Conservation (phyloP, 495 filamentous ascomycete genomes). For the Xylaria intraflava region DNA sequence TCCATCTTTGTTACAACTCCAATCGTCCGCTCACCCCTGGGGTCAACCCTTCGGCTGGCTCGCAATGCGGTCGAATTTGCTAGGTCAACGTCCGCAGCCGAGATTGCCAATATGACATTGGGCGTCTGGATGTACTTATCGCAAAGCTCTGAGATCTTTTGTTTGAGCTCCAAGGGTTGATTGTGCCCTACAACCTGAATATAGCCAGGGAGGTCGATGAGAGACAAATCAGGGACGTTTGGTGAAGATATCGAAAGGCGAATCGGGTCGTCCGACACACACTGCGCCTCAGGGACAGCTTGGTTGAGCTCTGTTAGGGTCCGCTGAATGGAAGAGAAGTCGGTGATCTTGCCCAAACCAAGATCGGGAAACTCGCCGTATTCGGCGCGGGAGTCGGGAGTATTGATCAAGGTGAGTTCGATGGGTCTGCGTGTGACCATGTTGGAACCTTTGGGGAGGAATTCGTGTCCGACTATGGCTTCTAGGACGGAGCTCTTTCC, state of each 20-base stretch:
- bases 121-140: slow-evolving; percentile 97
- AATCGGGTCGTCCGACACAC: slow-evolving; percentile 94
- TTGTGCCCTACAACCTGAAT: slow-evolving; percentile 90
- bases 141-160: slow-evolving; percentile 92
- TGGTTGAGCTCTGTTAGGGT: slow-evolving; percentile 93
- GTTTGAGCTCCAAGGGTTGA: slow-evolving; percentile 85
- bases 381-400: slow-evolving; percentile 79
- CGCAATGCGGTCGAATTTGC: slow-evolving; percentile 92
- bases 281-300: slow-evolving; percentile 81
- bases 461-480: slow-evolving; percentile 96
- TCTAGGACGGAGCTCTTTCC: slow-evolving; percentile 97
- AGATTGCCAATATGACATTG: slow-evolving; percentile 95
- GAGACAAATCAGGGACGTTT: slow-evolving; percentile 87
- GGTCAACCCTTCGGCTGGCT: slow-evolving; percentile 87
- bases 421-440: slow-evolving; percentile 98
- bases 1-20: slow-evolving; percentile 99
- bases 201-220: slow-evolving; percentile 95
- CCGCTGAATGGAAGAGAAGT: slow-evolving; percentile 87
- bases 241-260: slow-evolving; percentile 93
- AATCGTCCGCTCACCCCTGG: slow-evolving; percentile 90
- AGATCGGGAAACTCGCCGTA: slow-evolving; percentile 96
- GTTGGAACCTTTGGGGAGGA: slow-evolving; percentile 92
- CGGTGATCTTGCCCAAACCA: slow-evolving; percentile 81
- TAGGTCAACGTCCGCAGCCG: slow-evolving; percentile 92
- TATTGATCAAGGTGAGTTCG: slow-evolving; percentile 94